Conservation (phyloP, 805 yeast species). For the Hanseniaspora hatyaiensis region DNA sequence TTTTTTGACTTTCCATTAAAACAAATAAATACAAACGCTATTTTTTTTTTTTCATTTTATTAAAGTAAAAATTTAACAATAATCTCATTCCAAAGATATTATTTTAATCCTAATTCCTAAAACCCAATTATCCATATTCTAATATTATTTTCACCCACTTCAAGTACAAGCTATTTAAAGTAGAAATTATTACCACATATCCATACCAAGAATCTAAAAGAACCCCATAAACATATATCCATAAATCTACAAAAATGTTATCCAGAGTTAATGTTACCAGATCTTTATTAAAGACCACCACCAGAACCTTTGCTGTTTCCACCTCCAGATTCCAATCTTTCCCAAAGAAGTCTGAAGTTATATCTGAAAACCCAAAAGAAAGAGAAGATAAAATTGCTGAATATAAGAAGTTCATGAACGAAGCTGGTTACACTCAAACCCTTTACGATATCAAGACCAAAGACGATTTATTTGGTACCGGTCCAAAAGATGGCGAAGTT, state of each 20-base stretch:
- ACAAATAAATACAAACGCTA: too few relatives aligned
- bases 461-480: constrained; percentile 61
- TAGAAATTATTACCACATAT: too few relatives aligned
- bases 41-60: too few relatives aligned
- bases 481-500: constrained; percentile 73
- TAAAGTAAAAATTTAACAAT: too few relatives aligned
- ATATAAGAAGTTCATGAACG: constrained; percentile 11
- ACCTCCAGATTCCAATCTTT: constrained; percentile 8
- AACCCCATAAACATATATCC: neutral
- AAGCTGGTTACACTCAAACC: constrained; percentile 7
- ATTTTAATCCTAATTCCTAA: neutral
- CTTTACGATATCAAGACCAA: constrained; percentile 14
- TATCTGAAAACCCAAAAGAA: constrained; percentile 6
- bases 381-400: constrained; percentile 13
- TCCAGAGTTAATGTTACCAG: constrained; percentile 14
- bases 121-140: too few relatives aligned
- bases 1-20: too few relatives aligned
- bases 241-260: constrained; percentile 1
- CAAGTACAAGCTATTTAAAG: too few relatives aligned
- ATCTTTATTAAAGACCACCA: constrained; percentile 4
- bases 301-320: constrained; percentile 13
- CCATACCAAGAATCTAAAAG: too few relatives aligned
- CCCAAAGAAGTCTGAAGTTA: constrained; percentile 6
- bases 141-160: too few relatives aligned
- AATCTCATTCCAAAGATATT: neutral